These are phyloP conservation scores for Colletotrichum australisinense DNA, from an alignment of 2,329 filamentous ascomycete species.

Conservation along the genomic window DNA sequence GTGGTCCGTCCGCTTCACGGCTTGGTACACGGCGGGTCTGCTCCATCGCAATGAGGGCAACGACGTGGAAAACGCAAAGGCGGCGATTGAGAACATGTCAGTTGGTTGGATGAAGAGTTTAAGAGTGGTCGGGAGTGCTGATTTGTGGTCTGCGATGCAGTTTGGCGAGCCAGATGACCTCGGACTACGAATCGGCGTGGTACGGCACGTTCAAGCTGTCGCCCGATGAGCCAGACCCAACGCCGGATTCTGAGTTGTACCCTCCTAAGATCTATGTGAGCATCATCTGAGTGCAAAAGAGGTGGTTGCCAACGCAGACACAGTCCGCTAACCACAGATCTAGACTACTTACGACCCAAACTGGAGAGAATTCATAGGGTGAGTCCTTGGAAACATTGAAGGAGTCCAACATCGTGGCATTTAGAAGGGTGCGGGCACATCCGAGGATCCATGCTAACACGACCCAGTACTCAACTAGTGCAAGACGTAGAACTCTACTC, in stretches of 20 bases:
- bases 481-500: slow-evolving; percentile 50
- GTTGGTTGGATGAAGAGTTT: slow-evolving; percentile 5
- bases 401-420: background rate
- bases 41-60: slow-evolving; percentile 48
- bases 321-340: background rate
- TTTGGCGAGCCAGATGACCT: slow-evolving; percentile 47
- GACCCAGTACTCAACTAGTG: slow-evolving; percentile 45
- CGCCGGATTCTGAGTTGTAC: slow-evolving; percentile 45
- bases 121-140: background rate
- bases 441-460: background rate
- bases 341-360: slow-evolving; percentile 46
- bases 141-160: slow-evolving; percentile 31
- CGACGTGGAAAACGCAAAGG: slow-evolving; percentile 49
- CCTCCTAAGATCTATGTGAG: slow-evolving; percentile 48
- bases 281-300: background rate
- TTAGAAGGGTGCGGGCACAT: background rate
- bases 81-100: slow-evolving; percentile 48
- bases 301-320: background rate
- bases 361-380: slow-evolving; percentile 52
- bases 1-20: slow-evolving; percentile 55
- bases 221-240: slow-evolving; percentile 52
- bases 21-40: slow-evolving; percentile 53
- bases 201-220: slow-evolving; percentile 54
- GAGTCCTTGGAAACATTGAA: background rate
- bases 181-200: slow-evolving; percentile 51